Conservation (phyloP, 176 grass and related monocot species). For the Dendrocalamus sinicus region DNA sequence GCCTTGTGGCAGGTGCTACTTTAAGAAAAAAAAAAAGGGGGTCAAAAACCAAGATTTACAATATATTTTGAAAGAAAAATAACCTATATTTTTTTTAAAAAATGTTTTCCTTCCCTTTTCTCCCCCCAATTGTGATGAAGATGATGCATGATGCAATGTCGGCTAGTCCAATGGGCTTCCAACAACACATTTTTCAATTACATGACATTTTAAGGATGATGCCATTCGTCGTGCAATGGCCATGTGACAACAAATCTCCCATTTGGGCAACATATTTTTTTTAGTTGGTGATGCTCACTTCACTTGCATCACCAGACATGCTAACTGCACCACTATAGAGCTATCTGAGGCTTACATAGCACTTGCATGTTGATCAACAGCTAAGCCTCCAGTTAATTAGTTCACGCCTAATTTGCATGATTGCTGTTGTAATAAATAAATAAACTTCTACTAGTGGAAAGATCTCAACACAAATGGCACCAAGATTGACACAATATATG, state of each 20-base stretch:
- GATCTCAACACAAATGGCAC: no score
- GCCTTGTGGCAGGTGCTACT: not conserved
- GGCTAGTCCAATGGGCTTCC: not conserved
- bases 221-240: not conserved
- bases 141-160: not conserved
- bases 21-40: not conserved
- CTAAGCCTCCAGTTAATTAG: not conserved
- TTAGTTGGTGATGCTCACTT: not conserved
- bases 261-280: not conserved
- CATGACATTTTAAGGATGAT: not conserved
- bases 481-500: no score
- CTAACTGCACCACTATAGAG: not conserved
- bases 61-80: not conserved
- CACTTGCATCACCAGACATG: not conserved
- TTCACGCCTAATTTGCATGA: not conserved
- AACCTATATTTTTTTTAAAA: not conserved
- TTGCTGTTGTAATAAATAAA: not conserved
- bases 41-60: not conserved
- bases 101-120: not conserved
- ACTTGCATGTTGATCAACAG: not conserved
- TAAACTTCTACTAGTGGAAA: not conserved
- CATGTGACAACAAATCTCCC: conserved; percentile 5
- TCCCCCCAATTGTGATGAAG: not conserved
- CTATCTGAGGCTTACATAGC: not conserved
- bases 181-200: conserved; percentile 17